phyloP scores from a whole-genome alignment of 331 rosid species.

The Quercus phellos region DNA sequence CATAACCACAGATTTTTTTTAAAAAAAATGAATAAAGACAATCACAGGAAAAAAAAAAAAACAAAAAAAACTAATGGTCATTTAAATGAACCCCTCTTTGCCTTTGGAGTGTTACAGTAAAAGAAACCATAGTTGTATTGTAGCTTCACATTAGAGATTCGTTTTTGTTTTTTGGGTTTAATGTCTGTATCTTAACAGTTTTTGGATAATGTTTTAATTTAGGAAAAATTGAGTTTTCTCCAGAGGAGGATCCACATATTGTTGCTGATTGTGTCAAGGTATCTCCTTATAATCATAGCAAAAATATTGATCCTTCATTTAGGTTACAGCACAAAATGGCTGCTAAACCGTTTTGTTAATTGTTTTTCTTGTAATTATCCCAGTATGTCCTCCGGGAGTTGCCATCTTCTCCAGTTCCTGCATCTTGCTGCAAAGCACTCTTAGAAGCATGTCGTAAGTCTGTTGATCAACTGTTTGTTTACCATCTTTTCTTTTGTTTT shows the following conservation, averaged over 20 bases:
- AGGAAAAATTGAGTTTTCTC: conserved; percentile 83
- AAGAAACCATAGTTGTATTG: conserved; percentile 1
- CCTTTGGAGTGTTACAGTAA: background rate
- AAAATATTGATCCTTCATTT: conserved; percentile 11
- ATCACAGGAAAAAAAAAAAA: background rate
- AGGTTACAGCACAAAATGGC: conserved; percentile 13
- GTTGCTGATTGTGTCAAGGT: conserved; percentile 94
- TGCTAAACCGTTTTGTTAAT: conserved; percentile 12
- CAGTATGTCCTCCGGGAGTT: conserved; percentile 84
- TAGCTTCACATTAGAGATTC: background rate
- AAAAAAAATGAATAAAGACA: background rate
- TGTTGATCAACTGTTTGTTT: conserved; percentile 10
- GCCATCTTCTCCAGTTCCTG: conserved; percentile 99
- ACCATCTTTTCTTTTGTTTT: background rate
- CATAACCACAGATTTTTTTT: background rate
- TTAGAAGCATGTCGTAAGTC: conserved; percentile 85
- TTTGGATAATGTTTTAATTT: conserved; percentile 35
- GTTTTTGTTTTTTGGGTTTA: background rate
- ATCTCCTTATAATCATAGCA: conserved; percentile 13
- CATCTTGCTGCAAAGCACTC: conserved; percentile 96
- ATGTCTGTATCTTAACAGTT: conserved; percentile 13
- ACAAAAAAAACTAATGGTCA: background rate
- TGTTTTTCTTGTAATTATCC: conserved; percentile 21
- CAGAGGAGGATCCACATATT: conserved; percentile 86
- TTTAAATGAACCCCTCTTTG: conserved; percentile 4